Base-by-base conservation (phyloP, 768 basidiomycete species). In the Daedaleopsis sinensis region DNA sequence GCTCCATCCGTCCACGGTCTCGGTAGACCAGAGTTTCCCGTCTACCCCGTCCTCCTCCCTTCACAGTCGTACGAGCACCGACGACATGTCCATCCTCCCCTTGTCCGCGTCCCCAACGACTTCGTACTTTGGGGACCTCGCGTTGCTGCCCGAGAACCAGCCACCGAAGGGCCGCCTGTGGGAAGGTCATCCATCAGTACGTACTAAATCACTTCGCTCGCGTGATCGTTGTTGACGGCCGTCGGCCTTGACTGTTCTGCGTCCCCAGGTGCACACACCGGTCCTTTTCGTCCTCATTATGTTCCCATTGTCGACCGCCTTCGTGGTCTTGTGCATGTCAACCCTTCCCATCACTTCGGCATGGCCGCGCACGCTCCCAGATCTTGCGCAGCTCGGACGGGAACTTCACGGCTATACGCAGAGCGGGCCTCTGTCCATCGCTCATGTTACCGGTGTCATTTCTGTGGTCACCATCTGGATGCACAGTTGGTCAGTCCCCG, bases 401-500 rank as follows among this genome's bases (percentile, higher is more conserved):
- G 90, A 92, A 61, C 83, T 93, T 8, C 89, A 89, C 68, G 85
- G 82, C 55, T 94, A 94, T 72, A 85, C 90, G 10, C 88, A 88
- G 71, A 87, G 87, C 61, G 90, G 90, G 12, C 66, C 78, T 35
- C 78, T 75, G 3, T 83, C 89, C 19, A 78, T 86, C 55, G 81
- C 82, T 9, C 96, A 96, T 75, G 91, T 96, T 55, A 73, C 96
- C 46, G 86, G 82, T 24, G 93, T 95, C 52, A 81, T 98, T 68
- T 87, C 90, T 42, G 80, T 95, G 15, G 88, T 90, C 18, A 92
- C 93, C 5, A 78, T 94, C 32, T 98, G 94, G 94, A 97, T 95
- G 76, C 96, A 98, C 73, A 94, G 95, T 4, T 98, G 95, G 96
- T 95, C 93, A 61, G 85, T 98, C 59, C 96, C 96, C 10, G 96